Conservation (phyloP, 768 basidiomycete genomes). For the Tulasnella calospora region DNA sequence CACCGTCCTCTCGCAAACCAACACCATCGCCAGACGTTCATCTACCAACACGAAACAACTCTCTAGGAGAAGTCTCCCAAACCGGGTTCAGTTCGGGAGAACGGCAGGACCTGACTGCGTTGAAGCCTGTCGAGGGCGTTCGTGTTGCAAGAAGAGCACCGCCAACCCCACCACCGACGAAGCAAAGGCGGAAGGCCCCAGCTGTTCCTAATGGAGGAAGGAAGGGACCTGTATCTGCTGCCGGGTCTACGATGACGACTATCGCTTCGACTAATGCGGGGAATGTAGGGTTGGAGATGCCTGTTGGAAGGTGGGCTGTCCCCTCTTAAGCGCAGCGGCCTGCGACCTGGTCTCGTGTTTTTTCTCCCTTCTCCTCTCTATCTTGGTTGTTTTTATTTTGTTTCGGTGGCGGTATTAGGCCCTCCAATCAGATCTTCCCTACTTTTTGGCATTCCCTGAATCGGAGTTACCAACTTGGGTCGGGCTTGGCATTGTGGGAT, state of each 20-base stretch:
- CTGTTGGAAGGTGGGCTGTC: conserved; percentile 14
- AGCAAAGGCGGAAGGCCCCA: conserved; percentile 17
- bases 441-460: background rate
- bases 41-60: background rate
- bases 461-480: background rate
- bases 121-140: background rate
- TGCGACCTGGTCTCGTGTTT: background rate
- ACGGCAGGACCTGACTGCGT: background rate
- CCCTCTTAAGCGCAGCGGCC: background rate
- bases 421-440: background rate
- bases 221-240: conserved; percentile 1
- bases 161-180: conserved; percentile 12
- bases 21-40: background rate
- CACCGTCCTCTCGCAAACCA: background rate
- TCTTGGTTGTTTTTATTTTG: background rate
- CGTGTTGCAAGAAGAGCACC: background rate
- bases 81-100: conserved; percentile 3
- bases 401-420: background rate
- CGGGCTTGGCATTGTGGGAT: background rate
- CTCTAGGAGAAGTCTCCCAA: background rate
- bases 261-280: conserved; percentile 3
- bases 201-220: conserved; percentile 15
- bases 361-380: background rate
- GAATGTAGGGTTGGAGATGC: conserved; percentile 9
- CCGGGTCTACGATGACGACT: background rate